These are phyloP conservation scores for Poa annua DNA, from an alignment of 176 grass and related monocot species.

Conservation along the genomic window DNA sequence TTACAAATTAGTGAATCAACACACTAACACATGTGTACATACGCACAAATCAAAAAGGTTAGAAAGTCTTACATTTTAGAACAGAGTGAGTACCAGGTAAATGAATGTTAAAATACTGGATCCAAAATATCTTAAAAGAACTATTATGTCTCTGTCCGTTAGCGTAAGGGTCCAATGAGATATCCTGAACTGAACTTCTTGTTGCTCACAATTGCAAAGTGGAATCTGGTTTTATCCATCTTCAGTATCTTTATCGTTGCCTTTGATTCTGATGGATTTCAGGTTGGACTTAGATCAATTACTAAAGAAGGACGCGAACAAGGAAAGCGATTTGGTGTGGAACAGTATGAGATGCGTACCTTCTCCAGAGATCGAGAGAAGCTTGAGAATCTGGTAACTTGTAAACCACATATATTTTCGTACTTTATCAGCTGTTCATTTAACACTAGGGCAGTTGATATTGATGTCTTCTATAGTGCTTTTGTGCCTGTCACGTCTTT, in stretches of 20 bases:
- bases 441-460: not conserved
- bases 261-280: conserved; percentile 31
- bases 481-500: not conserved
- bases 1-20: no score
- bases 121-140: not conserved
- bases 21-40: no score
- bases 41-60: no score
- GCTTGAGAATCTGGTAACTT: conserved; percentile 82
- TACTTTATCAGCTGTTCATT: not conserved
- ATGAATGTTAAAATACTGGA: not conserved
- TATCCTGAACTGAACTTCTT: not conserved
- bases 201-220: not conserved
- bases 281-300: conserved; percentile 94
- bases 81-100: not conserved
- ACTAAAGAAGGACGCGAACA: conserved; percentile 94
- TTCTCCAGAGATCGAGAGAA: conserved; percentile 77
- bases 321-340: conserved; percentile 93
- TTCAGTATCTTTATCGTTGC: not conserved
- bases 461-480: not conserved
- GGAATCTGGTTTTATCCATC: not conserved
- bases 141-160: not conserved
- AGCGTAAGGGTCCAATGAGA: not conserved
- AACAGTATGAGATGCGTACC: conserved; percentile 95
- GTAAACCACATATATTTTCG: not conserved
- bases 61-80: no score